phyloP scores from a whole-genome alignment of 805 yeast species.

The Cyberlindnera lachancei region DNA sequence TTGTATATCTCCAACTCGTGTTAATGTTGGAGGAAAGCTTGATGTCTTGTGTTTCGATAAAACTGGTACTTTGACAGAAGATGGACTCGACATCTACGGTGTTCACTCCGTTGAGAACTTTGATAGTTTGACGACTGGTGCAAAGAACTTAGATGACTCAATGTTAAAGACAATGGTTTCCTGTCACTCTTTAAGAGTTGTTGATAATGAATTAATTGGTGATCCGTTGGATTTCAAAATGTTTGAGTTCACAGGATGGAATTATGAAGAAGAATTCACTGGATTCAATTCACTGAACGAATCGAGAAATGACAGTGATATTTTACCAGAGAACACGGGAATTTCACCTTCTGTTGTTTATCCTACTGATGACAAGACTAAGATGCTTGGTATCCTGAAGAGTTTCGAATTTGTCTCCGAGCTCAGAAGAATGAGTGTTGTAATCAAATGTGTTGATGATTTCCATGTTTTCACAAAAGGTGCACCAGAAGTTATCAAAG shows the following conservation, averaged over 20 bases:
- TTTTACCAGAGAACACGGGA: constrained; percentile 34
- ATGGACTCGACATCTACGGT: constrained; percentile 84
- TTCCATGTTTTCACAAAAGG: constrained; percentile 74
- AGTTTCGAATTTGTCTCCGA: constrained; percentile 79
- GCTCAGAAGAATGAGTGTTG: constrained; percentile 84
- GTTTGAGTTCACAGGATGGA: constrained; percentile 86
- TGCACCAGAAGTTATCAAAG: constrained; percentile 90
- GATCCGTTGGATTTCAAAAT: constrained; percentile 92
- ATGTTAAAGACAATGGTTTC: constrained; percentile 38
- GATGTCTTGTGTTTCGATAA: constrained; percentile 92
- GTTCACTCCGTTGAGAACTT: constrained; percentile 35
- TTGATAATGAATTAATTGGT: constrained; percentile 78
- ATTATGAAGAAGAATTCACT: constrained; percentile 57
- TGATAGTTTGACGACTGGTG: constrained; percentile 20
- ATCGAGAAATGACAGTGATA: constrained; percentile 29
- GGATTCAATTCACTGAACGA: constrained; percentile 31
- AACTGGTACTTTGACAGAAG: constrained; percentile 96
- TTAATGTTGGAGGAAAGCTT: constrained; percentile 92
- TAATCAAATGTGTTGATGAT: constrained; percentile 43
- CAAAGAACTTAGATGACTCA: constrained; percentile 21
- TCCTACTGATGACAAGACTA: constrained; percentile 32
- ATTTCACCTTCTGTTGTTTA: constrained; percentile 44
- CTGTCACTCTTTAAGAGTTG: constrained; percentile 79
- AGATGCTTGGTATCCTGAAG: constrained; percentile 39
- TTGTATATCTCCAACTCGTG: constrained; percentile 91